Evolutionary conservation across 2,329 filamentous ascomycete species (phyloP), one percentile per base, ranked within the genome.

Genomic region (Beauveria sp.): DNA sequence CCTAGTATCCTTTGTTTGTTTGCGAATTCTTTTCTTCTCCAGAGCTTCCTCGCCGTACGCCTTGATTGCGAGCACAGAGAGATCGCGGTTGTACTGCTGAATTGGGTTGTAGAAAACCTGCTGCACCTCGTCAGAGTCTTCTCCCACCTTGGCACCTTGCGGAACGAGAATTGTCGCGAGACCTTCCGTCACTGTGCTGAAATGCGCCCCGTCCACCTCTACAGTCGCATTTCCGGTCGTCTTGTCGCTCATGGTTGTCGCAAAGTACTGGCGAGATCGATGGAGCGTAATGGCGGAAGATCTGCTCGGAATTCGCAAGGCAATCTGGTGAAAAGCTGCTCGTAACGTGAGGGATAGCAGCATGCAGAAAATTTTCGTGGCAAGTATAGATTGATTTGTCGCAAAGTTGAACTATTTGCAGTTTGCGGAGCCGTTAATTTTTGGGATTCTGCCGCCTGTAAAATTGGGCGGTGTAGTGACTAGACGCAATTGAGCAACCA

Each of bases 91-190:
- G 80, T 97, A 99, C 72, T 99, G 94, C 72, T 99, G 94, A 59
- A 99, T 97, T 0, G 94, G 93, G 68, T 99, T 99, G 81, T 99
- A 99, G 71, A 99, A 99, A 61, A 99, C 96, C 68, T 93, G 89
- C 67, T 87, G 83, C 44, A 85, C 80, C 67, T 85, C 80, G 56
- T 86, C 82, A 62, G 82, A 77, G 68, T 84, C 82, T 61, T 79
- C 74, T 7, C 72, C 71, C 61, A 75, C 72, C 67, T 73, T 77
- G 24, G 75, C 72, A 7, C 75, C 74, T 51, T 78, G 75, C 9
- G 80, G 83, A 20, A 82, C 80, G 48, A 84, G 71, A 50, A 86
- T 85, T 37, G 77, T 79, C n/a, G 80, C 83, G 53, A 80, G 78
- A 0, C 83, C 83, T 65, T 86, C 83, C 63, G 74, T 78, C 5